Conservation (phyloP, 495 filamentous ascomycete genomes). For the Neurospora intermedia region DNA sequence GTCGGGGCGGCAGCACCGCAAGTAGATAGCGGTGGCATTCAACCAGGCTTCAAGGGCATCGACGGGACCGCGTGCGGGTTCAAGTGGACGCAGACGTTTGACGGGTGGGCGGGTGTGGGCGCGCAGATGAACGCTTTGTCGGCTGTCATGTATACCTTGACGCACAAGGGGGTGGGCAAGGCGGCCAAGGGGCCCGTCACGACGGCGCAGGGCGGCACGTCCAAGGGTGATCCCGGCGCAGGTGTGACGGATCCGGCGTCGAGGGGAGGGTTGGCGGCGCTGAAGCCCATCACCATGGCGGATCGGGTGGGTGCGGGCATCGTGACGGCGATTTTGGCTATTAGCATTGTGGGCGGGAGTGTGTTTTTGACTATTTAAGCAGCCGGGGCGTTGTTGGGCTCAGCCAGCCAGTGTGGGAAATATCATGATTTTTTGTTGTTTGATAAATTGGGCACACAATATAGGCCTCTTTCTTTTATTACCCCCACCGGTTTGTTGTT, state of each 20-base stretch:
- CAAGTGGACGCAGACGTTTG: constrained; percentile 37
- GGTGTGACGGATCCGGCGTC: constrained; percentile 25
- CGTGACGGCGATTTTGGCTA: constrained; percentile 47
- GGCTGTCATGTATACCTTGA: constrained; percentile 54
- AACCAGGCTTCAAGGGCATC: constrained; percentile 37
- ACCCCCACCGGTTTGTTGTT: not conserved
- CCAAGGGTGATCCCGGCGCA: constrained; percentile 48
- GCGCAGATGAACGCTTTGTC: constrained; percentile 63
- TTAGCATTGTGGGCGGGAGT: constrained; percentile 39
- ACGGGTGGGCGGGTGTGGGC: constrained; percentile 46
- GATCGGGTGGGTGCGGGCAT: constrained; percentile 58
- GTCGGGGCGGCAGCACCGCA: constrained; percentile 19
- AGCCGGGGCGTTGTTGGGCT: not conserved
- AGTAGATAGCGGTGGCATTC: constrained; percentile 45
- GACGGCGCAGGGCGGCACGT: constrained; percentile 51
- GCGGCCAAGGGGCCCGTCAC: constrained; percentile 41
- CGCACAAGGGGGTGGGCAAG: constrained; percentile 19
- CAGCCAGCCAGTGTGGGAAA: not conserved
- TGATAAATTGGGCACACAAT: not conserved
- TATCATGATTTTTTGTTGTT: not conserved
- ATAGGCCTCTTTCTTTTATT: not conserved
- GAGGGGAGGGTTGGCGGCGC: constrained; percentile 10
- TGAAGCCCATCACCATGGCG: constrained; percentile 37
- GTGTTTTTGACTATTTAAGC: constrained; percentile 31
- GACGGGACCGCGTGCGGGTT: constrained; percentile 41